Percentiles rank a stretch among this genome's conserved stretches.
phyloP scores from a whole-genome alignment of 257 asterid species.

The Anisodus tanguticus region DNA sequence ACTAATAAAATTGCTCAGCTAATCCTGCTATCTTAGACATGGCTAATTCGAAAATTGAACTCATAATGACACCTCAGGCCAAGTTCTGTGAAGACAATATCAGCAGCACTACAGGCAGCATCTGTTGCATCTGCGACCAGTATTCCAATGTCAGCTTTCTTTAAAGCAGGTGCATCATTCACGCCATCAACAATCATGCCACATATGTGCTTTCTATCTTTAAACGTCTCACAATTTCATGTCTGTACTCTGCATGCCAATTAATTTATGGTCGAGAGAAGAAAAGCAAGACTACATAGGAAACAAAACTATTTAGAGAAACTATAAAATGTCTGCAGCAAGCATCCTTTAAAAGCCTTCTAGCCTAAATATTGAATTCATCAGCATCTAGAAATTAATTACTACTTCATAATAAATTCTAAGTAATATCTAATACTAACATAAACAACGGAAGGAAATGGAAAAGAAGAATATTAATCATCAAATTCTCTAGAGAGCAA shows the following conservation, averaged over 20 bases:
- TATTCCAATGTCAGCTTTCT: conserved; percentile 92
- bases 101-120: conserved; percentile 98
- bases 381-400: neutral
- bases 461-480: neutral
- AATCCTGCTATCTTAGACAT: conserved; percentile 58
- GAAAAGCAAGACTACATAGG: neutral
- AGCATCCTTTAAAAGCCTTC: neutral
- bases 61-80: conserved; percentile 89
- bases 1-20: neutral
- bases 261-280: neutral
- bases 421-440: neutral
- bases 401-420: neutral
- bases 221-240: conserved; percentile 88
- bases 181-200: conserved; percentile 99
- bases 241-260: conserved; percentile 66
- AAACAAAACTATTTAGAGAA: neutral
- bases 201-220: conserved; percentile 89
- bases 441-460: neutral
- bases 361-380: neutral
- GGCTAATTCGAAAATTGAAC: conserved; percentile 83
- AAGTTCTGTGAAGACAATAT: conserved; percentile 91
- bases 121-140: conserved; percentile 96
- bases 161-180: conserved; percentile 91
- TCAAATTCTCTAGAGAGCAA: neutral
- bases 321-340: neutral